Evolutionary conservation across 108 stramenopile species (phyloP).

Genomic region (Cyclotella distinguenda): DNA sequence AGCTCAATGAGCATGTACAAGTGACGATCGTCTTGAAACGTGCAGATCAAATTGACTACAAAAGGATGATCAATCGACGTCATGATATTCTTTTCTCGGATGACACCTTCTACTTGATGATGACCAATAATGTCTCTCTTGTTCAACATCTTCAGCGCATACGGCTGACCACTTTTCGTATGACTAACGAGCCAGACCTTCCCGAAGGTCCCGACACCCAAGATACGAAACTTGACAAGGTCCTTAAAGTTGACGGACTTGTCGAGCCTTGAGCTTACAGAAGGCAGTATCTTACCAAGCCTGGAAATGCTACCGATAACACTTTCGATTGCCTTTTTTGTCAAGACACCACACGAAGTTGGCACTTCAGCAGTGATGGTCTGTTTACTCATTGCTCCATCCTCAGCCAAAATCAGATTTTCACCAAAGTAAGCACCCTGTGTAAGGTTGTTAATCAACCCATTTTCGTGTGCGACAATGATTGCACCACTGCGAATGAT

Average conservation of each 20-base stretch:
- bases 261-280: constrained; percentile 50
- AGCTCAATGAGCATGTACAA: constrained; percentile 91
- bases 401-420: constrained; percentile 60
- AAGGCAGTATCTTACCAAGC: constrained; percentile 59
- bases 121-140: constrained; percentile 97
- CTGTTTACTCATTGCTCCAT: constrained; percentile 53
- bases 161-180: constrained; percentile 72
- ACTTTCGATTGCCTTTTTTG: constrained; percentile 66
- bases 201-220: constrained; percentile 99
- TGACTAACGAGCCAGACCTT: constrained; percentile 98
- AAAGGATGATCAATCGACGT: constrained; percentile 90
- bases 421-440: constrained; percentile 86
- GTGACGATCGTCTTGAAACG: constrained; percentile 88
- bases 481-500: constrained; percentile 79
- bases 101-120: constrained; percentile 94
- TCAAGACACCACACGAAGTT: constrained; percentile 71
- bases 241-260: constrained; percentile 64
- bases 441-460: constrained; percentile 70
- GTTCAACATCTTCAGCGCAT: constrained; percentile 89
- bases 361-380: constrained; percentile 73
- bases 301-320: constrained; percentile 73
- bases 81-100: constrained; percentile 92
- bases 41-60: constrained; percentile 86
- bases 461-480: constrained; percentile 64
- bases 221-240: constrained; percentile 84